Percentiles rank a stretch among this genome's conserved stretches.
phyloP scores from a whole-genome alignment of 1,284 basidiomycete species.

The Ganoderma lucidum region DNA sequence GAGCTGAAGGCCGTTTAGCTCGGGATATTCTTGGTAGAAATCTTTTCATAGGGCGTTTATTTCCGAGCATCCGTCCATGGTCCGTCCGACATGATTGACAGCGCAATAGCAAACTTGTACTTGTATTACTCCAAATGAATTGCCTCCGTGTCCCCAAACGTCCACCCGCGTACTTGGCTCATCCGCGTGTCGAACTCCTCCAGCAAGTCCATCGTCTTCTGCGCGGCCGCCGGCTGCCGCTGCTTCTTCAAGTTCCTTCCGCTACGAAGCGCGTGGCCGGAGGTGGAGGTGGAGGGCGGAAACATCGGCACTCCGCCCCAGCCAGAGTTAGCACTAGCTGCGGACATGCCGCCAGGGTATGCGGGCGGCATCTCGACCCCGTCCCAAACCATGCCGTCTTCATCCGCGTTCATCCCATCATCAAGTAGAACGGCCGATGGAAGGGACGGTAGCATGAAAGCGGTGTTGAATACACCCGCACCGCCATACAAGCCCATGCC shows the following conservation, averaged over 20 bases:
- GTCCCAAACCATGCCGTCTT: constrained; percentile 3
- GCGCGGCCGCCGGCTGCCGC: background rate
- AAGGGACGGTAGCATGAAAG: background rate
- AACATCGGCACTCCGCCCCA: background rate
- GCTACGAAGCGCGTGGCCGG: background rate
- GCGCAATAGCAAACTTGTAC: background rate
- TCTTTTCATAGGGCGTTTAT: background rate
- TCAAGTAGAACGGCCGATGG: background rate
- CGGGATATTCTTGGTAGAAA: constrained; percentile 1
- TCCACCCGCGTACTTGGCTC: constrained; percentile 31
- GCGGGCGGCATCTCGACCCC: background rate
- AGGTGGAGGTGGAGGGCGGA: background rate
- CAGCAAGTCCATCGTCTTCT: constrained; percentile 21
- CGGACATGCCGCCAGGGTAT: background rate
- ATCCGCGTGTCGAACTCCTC: constrained; percentile 35
- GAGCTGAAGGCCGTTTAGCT: background rate
- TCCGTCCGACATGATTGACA: background rate
- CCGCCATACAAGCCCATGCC: background rate
- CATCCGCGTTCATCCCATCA: constrained; percentile 9
- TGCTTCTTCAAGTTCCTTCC: background rate
- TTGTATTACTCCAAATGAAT: constrained; percentile 7
- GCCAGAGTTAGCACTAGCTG: background rate
- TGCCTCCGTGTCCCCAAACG: background rate
- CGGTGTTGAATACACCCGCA: background rate
- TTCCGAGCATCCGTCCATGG: background rate